These are phyloP conservation scores for Puccinia coronata DNA, from an alignment of 1,284 basidiomycete genomes.

Conservation along the genomic window DNA sequence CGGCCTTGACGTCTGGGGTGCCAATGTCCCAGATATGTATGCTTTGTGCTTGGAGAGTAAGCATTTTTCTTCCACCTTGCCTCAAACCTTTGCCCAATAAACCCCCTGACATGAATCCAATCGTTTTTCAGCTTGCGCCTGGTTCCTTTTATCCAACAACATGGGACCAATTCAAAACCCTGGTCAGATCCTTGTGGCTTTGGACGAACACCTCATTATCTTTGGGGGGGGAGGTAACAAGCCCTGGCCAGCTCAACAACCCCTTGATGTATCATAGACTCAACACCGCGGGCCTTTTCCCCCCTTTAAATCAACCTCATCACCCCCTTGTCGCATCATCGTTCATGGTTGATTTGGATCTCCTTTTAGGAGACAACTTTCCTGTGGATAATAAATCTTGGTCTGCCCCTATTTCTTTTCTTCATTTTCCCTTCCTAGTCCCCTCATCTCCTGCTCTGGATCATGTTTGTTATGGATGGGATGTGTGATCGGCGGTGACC, in stretches of 20 bases:
- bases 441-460: too few species aligned
- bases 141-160: background rate
- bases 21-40: too few species aligned
- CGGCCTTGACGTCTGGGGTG: too few species aligned
- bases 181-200: background rate
- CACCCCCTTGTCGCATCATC: background rate
- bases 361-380: background rate
- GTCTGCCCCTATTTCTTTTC: too few species aligned
- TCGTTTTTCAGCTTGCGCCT: background rate
- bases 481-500: constrained; percentile 3
- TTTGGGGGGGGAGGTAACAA: background rate
- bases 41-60: too few species aligned
- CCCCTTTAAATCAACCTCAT: background rate
- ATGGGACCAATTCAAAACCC: background rate
- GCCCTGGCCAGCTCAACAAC: background rate
- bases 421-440: too few species aligned
- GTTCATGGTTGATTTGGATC: too few species aligned
- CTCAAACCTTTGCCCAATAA: too few species aligned
- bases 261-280: background rate
- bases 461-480: background rate
- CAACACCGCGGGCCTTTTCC: background rate
- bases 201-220: background rate
- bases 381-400: background rate
- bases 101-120: too few species aligned
- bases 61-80: too few species aligned